Base-by-base conservation (phyloP, 1,139 yeast genomes). In the Yamadazyma mexicana region DNA sequence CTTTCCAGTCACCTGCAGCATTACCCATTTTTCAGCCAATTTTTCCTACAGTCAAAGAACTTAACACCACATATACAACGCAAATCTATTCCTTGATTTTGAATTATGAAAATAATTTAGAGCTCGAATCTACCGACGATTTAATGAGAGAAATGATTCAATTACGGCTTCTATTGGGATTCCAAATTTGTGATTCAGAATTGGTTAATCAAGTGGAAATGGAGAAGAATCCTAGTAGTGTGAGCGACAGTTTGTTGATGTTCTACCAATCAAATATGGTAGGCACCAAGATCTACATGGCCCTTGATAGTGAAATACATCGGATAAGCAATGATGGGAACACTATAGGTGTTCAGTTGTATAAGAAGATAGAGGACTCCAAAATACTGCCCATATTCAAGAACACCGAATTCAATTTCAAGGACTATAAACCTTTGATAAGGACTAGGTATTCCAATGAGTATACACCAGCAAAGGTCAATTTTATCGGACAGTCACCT, bases 1-100 rank as follows among this genome's bases (percentile, higher is more conserved):
- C 98, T 0, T 72, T 94, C 40, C 85, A 88, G 26, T 81, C 96
- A 0, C 99, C 99, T 0, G 98, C 98, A 0, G 83, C 95, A 3
- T 65, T 94, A 17, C 99, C 99, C 0, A 68, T 85, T 0, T 81
- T 87, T 1, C 81, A 95, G 0, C 78, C 85, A 1, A 71, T 83
- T 7, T 88, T 91, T 53, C 98, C 98, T 0, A 63, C 82, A 0
- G 64, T 71, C 4, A 67, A 72, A 6, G 92, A 87, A 45, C 80
- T 91, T 50, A 77, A 79, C 38, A 65, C 69, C 2, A 77, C 81
- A 39, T 84, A 79, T 55, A 79, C 81, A 0, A 75, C 79, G 39
- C 85, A 79, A 47, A 69, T 79, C 14, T 87, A 87, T 54, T 84
- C 80, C 32, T 78, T 86, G 3, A 68, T 80, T 8, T 58, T 83